A percentile compares a stretch with the other conserved stretches of the same genome.
Evolutionary conservation across 331 rosid genomes (phyloP).

Genomic region (Dryas integrifolia): DNA sequence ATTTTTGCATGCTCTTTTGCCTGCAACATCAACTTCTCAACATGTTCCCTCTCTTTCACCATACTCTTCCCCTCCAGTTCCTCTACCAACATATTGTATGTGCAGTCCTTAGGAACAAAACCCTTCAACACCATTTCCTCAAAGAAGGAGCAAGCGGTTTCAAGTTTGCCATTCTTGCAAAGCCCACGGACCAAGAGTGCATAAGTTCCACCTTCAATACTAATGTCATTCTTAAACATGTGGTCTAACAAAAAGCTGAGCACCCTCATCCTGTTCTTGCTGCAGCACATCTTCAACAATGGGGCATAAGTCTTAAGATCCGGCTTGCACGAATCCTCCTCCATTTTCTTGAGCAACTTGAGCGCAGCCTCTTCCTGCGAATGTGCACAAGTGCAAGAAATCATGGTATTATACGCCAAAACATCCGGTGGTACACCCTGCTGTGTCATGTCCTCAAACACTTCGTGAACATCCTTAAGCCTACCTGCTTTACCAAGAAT

Average conservation of each 20-base stretch:
- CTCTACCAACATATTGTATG: slow-evolving; percentile 39
- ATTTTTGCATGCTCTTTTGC: slow-evolving; percentile 16
- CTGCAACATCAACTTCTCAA: slow-evolving; percentile 51
- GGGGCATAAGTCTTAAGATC: slow-evolving; percentile 62
- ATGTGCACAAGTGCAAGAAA: slow-evolving; percentile 57
- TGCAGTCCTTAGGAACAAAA: slow-evolving; percentile 40
- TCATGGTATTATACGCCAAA: slow-evolving; percentile 54
- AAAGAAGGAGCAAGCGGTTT: slow-evolving; percentile 56
- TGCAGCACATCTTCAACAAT: slow-evolving; percentile 77
- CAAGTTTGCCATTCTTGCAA: slow-evolving; percentile 53
- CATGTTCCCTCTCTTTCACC: slow-evolving; percentile 47
- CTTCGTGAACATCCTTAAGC: slow-evolving; percentile 61
- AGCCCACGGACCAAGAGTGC: slow-evolving; percentile 51
- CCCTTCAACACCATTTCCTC: slow-evolving; percentile 73
- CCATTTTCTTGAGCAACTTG: slow-evolving; percentile 75
- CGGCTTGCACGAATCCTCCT: slow-evolving; percentile 55
- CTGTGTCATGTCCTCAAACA: slow-evolving; percentile 69
- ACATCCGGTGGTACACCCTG: slow-evolving; percentile 56
- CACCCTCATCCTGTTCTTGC: slow-evolving; percentile 78
- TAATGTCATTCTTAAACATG: slow-evolving; percentile 63
- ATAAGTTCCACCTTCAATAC: slow-evolving; percentile 60
- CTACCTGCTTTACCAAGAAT: slow-evolving; percentile 75
- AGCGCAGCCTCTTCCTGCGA: slow-evolving; percentile 77
- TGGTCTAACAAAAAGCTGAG: slow-evolving; percentile 63
- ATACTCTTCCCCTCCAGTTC: slow-evolving; percentile 54